Percentiles rank a stretch among this genome's conserved stretches.
Conservation (phyloP, 805 yeast genomes). For the Sugiyamaella qingdaonensis region DNA sequence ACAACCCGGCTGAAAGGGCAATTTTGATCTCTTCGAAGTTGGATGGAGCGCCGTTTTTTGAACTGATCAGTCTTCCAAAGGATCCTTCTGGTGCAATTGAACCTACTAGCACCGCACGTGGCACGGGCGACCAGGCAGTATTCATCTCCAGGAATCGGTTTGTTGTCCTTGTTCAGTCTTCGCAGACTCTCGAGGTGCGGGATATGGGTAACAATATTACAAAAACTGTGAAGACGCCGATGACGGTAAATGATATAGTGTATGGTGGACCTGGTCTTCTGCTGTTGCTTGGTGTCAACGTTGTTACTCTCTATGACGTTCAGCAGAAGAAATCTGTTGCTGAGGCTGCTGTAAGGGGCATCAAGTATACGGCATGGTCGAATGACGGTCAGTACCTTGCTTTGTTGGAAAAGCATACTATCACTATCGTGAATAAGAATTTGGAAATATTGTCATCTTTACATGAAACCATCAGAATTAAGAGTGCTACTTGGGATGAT, state of each 20-base stretch:
- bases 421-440: slow-evolving; percentile 78
- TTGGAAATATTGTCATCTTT: slow-evolving; percentile 74
- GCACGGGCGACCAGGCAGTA: slow-evolving; percentile 78
- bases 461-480: slow-evolving; percentile 95
- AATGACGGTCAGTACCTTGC: slow-evolving; percentile 84
- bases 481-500: slow-evolving; percentile 97
- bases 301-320: slow-evolving; percentile 81
- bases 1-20: slow-evolving; percentile 89
- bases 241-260: slow-evolving; percentile 64
- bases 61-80: slow-evolving; percentile 73
- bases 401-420: slow-evolving; percentile 83
- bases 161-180: slow-evolving; percentile 65
- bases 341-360: slow-evolving; percentile 65
- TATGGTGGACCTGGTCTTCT: slow-evolving; percentile 79
- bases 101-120: slow-evolving; percentile 74
- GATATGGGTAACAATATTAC: slow-evolving; percentile 80
- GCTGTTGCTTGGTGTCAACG: slow-evolving; percentile 63
- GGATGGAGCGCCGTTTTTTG: slow-evolving; percentile 47
- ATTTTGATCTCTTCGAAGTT: slow-evolving; percentile 77
- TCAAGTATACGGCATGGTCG: slow-evolving; percentile 88
- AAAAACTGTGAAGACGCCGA: slow-evolving; percentile 58
- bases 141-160: slow-evolving; percentile 95
- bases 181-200: slow-evolving; percentile 71
- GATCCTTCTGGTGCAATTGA: slow-evolving; percentile 92
- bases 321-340: slow-evolving; percentile 82